phyloP scores from a whole-genome alignment of 805 yeast species.

The Cyberlindnera euphorbiiphila region DNA sequence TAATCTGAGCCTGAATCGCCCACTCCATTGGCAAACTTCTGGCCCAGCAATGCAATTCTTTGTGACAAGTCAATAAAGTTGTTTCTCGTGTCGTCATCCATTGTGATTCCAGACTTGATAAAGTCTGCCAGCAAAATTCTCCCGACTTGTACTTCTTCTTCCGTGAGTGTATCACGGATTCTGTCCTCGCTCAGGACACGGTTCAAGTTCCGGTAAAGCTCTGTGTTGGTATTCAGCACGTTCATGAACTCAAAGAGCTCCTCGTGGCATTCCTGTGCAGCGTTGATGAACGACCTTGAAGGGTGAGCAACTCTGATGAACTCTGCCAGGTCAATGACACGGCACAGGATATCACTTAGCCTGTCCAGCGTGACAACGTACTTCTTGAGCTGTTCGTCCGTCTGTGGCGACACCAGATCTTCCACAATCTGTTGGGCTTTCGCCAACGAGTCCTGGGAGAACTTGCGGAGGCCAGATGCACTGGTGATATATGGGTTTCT shows the following conservation, averaged over 20 bases:
- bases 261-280: slow-evolving; percentile 87
- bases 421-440: slow-evolving; percentile 61
- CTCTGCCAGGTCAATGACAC: slow-evolving; percentile 92
- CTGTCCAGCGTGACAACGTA: slow-evolving; percentile 73
- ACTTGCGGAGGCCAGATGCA: slow-evolving; percentile 67
- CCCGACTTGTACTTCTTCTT: slow-evolving; percentile 83
- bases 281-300: slow-evolving; percentile 57
- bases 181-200: slow-evolving; percentile 40
- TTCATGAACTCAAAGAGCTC: slow-evolving; percentile 93
- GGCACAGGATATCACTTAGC: slow-evolving; percentile 81
- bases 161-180: slow-evolving; percentile 37
- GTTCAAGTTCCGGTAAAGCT: slow-evolving; percentile 56
- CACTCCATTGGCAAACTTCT: slow-evolving; percentile 49
- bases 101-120: slow-evolving; percentile 82
- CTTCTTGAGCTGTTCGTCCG: slow-evolving; percentile 39
- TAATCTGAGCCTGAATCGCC: slow-evolving; percentile 19
- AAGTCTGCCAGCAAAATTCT: slow-evolving; percentile 77
- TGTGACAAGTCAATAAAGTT: slow-evolving; percentile 77
- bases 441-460: slow-evolving; percentile 59
- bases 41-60: slow-evolving; percentile 76
- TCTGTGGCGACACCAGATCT: slow-evolving; percentile 46
- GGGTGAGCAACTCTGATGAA: slow-evolving; percentile 90
- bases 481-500: slow-evolving; percentile 63
- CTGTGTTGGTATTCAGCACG: slow-evolving; percentile 77
- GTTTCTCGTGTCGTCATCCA: slow-evolving; percentile 58